Evolutionary conservation across 768 basidiomycete genomes (phyloP), one percentile per base, ranked within the genome.

Genomic region (Russula ochroleuca): DNA sequence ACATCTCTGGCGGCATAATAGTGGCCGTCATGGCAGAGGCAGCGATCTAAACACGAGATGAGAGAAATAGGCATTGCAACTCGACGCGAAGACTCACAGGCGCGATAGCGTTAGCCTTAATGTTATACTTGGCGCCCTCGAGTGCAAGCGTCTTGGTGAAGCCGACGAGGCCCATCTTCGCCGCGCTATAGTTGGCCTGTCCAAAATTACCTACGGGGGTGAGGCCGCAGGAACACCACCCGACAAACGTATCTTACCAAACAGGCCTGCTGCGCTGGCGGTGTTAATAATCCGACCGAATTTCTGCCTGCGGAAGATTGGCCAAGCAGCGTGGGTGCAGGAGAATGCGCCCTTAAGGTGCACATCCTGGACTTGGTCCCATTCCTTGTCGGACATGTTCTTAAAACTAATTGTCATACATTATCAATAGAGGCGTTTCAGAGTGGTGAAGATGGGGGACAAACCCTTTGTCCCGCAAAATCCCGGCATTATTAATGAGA

Each of bases 11-110:
- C 10, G 96, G 91, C 90, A 98, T 92, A 69, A 95, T 79, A 0
- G 94, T 97, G 70, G 88, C 94, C 3, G 94, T 97, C 96, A 98
- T 98, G 3, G 84, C 83, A 3, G 94, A 96, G 0, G 95, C 96
- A n/a, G 96, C 96, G 64, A 92, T 87, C 92, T 94, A 66, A 14
- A 19, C 10, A 15, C 13, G 14, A 15, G 25, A 48, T 54, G 66
- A 38, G 54, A 40, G 2, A 35, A 21, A 28, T 51, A 40, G 60
- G 4, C 5, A 59, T 28, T 15, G 28, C 9, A 11, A 28, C 25
- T 14, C 43, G 53, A 43, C 17, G 35, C 25, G 57, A 45, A 38
- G 15, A 75, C 88, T 21, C 75, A 95, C 92, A 0, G 96, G 96
- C 2, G 93, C 94, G 67, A 99, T 88, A n/a, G 81, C 90, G 57